Evolutionary conservation across 1,284 basidiomycete species (phyloP), one percentile per base, ranked within the genome.

Genomic region (Phylloboletellus chloephorus): DNA sequence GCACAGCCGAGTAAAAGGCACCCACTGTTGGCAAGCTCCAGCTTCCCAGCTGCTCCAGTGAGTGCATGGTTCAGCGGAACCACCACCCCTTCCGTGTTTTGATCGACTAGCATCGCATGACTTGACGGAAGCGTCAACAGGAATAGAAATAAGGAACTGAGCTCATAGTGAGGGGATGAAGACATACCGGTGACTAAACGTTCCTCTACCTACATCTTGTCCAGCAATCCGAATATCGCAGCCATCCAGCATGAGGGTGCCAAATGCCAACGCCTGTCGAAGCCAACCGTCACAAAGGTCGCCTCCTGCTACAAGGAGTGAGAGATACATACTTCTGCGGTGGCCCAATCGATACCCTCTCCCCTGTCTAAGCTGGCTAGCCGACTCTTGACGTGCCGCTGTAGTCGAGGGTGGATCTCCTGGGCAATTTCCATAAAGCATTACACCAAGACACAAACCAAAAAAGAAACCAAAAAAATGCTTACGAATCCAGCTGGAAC

Each of bases 91-190:
- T 93, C 90, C 1, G 79, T 82, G 54, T 76, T 74, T 62, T 94
- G 91, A 57, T 94, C 80, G 2, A 93, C 87, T 16, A 93, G 67
- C 87, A 93, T 91, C 0, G 88, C 90, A 63, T 95, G 91, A 19
- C 80, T 81, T 44, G 0, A 13, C 20, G 3, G 21, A 11, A n/a
- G 5, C 0, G 13, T 25, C 28, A 24, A 17, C 12, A 13, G 19
- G n/a, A 22, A 29, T 12, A 6, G 2, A 23, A 17, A 13, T 21
- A 9, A 40, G 16, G 25, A 30, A 12, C 2, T 4, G 12, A n/a
- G 4, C 21, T 13, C 2, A 31, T 4, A 29, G 3, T 11, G 3
- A 28, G 13, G 11, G 2, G 16, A 17, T 2, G 16, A 23, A 12
- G 15, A 35, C 68, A 37, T 37, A 79, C 78, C 90, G 73, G 49